Conservation (phyloP, 768 basidiomycete species). For the Tubosaeta sp. region DNA sequence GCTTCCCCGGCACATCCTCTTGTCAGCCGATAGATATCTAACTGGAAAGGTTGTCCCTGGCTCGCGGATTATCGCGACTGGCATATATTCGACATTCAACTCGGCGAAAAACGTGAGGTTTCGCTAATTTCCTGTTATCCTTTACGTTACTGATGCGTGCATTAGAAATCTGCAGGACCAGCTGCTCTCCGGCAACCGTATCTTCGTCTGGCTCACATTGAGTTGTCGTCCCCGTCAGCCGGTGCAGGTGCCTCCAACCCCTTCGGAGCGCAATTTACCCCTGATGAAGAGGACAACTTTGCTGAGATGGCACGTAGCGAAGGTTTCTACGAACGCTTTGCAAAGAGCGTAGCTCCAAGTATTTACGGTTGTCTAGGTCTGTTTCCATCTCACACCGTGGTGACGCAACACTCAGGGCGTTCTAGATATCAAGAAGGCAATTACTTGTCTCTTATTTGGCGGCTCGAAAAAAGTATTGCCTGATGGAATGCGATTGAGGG, state of each 20-base stretch:
- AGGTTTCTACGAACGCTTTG: conserved; percentile 89
- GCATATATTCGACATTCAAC: conserved; percentile 96
- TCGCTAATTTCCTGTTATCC: not conserved
- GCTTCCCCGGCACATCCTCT: conserved; percentile 88
- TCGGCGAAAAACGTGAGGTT: conserved; percentile 72
- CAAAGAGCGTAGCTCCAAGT: conserved; percentile 92
- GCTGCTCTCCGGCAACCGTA: conserved; percentile 93
- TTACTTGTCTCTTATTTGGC: conserved; percentile 93
- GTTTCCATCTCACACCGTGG: not conserved
- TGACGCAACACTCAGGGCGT: conserved; percentile 5
- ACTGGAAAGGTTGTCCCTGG: conserved; percentile 95
- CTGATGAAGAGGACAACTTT: conserved; percentile 98
- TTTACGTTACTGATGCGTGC: not conserved
- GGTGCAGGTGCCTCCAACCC: conserved; percentile 74
- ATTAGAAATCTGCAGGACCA: conserved; percentile 73
- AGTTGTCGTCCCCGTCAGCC: conserved; percentile 76
- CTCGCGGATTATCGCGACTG: conserved; percentile 91
- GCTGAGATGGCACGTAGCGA: conserved; percentile 85
- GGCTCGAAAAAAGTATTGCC: conserved; percentile 96
- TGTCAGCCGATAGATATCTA: conserved; percentile 87
- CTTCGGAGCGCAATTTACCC: conserved; percentile 83
- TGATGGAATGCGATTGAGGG: conserved; percentile 94
- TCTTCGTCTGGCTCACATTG: conserved; percentile 88
- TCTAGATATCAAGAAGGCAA: conserved; percentile 97
- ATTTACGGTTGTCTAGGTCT: conserved; percentile 92